Base-by-base conservation (phyloP, 805 yeast species). In the Kregervanrija pseudodelftensis region DNA sequence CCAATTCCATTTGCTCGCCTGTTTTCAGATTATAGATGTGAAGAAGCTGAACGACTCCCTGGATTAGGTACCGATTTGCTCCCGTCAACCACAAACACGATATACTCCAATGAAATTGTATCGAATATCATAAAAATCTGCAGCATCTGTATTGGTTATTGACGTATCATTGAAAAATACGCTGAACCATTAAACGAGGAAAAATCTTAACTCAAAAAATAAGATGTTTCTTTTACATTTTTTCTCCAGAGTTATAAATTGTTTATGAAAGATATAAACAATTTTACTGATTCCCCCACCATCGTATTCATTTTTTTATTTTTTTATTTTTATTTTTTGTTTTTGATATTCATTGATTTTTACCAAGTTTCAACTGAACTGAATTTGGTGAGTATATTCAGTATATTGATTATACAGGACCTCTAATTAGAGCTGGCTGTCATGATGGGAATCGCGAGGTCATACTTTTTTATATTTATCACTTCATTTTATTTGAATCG, bases 391-490 rank as follows among this genome's bases (percentile, higher is more conserved):
- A 46, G 2, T 61, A 58, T 46, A 49, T 51, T 17, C 59, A 58
- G 11, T 10, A 46, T 2, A 42, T n/a, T 1, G 36, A 35, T n/a
- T 50, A 48, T 36, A 14, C 44, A 49, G 56, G 64, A 36, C 31
- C 57, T 46, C 30, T 59, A 56, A 44, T 58, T 49, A 49, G 52
- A 46, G 37, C 74, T 65, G 14, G 51, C 49, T 50, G 46, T 62
- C 69, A 71, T 53, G 60, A 40, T 43, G 40, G 36, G 1, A 47
- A 46, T 1, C 64, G 64, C 40, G 81, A 76, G 52, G 39, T 76
- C 4, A 56, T 73, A 3, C 42, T 77, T 2, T 63, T 64, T 41
- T 74, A 67, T 46, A 58, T 74, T 11, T 79, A 74, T 8, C 77
- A 78, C 11, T 64, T 68, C n/a, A 62, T 65, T 1, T 43, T 67